phyloP scores from a whole-genome alignment of 2,329 filamentous ascomycete genomes.

The Pyrenochaeta sp. region DNA sequence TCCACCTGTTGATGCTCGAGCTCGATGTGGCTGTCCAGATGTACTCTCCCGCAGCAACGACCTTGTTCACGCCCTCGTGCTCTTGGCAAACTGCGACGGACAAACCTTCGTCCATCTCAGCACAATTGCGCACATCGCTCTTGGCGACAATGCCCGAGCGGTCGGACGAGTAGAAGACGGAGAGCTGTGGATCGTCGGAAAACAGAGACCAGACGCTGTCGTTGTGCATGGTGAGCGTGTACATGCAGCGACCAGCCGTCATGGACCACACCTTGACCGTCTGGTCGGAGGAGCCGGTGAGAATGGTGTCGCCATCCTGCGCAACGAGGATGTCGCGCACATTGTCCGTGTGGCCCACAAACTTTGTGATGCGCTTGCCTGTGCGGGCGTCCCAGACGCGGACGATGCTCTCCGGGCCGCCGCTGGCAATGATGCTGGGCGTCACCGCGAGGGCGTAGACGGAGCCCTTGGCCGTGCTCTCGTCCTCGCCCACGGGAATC shows the following conservation, averaged over 20 bases:
- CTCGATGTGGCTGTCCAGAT: conserved; percentile 91
- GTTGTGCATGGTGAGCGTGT: conserved; percentile 98
- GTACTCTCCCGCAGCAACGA: conserved; percentile 71
- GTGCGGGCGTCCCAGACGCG: conserved; percentile 90
- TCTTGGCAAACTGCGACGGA: conserved; percentile 93
- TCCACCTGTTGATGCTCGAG: conserved; percentile 92
- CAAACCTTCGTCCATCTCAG: conserved; percentile 84
- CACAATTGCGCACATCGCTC: conserved; percentile 81
- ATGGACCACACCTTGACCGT: conserved; percentile 99
- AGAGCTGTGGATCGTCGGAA: conserved; percentile 83
- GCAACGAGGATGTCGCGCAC: conserved; percentile 91
- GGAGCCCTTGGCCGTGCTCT: conserved; percentile 86
- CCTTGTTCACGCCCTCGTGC: conserved; percentile 78
- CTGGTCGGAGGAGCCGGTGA: conserved; percentile 94
- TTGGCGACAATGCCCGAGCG: conserved; percentile 93
- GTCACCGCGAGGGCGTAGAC: conserved; percentile 88
- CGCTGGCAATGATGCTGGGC: conserved; percentile 83
- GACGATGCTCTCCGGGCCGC: conserved; percentile 92
- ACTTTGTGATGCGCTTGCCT: conserved; percentile 91
- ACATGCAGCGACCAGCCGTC: conserved; percentile 93
- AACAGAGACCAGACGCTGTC: conserved; percentile 97
- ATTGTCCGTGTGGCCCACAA: conserved; percentile 95
- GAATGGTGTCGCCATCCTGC: conserved; percentile 84
- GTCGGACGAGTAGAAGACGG: conserved; percentile 94
- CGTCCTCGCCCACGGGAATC: conserved; percentile 84